Percentiles rank a stretch among this genome's conserved stretches.
Conservation (phyloP, 352 stramenopile genomes). For the Phytophthora sojae region DNA sequence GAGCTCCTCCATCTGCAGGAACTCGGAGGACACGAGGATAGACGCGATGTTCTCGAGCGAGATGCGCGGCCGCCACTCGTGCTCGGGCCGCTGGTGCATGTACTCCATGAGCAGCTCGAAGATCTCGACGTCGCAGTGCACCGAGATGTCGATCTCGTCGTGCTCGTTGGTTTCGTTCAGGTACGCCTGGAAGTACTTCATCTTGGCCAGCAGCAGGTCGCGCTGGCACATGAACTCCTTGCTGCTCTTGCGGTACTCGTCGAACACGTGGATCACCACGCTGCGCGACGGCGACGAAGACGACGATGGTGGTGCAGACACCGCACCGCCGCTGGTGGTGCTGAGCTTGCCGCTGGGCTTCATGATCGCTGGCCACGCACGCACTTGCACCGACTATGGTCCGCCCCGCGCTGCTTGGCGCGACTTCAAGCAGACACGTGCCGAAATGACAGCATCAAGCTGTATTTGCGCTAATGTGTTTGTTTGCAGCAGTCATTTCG, state of each 20-base stretch:
- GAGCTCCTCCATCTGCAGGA: slow-evolving; percentile 91
- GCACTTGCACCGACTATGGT: slow-evolving; percentile 5
- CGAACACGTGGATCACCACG: slow-evolving; percentile 92
- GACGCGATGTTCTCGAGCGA: slow-evolving; percentile 81
- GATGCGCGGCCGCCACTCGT: slow-evolving; percentile 56
- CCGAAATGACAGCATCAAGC: slow-evolving; percentile 11
- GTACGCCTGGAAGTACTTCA: slow-evolving; percentile 93
- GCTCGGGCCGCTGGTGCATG: slow-evolving; percentile 67
- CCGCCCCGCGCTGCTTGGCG: slow-evolving; percentile 17
- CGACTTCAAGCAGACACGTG: slow-evolving; percentile 25
- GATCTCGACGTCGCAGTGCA: slow-evolving; percentile 93
- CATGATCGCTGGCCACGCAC: slow-evolving; percentile 2
- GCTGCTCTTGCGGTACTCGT: slow-evolving; percentile 86
- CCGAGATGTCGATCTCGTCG: slow-evolving; percentile 94
- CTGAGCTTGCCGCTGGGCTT: slow-evolving; percentile 13
- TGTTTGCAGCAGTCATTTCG: slow-evolving; percentile 6
- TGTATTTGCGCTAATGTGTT: background rate
- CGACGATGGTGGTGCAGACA: slow-evolving; percentile 1
- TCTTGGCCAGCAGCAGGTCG: slow-evolving; percentile 84
- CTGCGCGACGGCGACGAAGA: slow-evolving; percentile 28
- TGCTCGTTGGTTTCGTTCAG: slow-evolving; percentile 78
- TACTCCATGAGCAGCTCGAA: slow-evolving; percentile 93
- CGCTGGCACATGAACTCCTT: slow-evolving; percentile 89
- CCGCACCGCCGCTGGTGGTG: background rate
- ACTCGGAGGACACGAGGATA: slow-evolving; percentile 93